Evolutionary conservation across 176 grass and related monocot genomes (phyloP).

Genomic region (Bothriochloa decipiens): DNA sequence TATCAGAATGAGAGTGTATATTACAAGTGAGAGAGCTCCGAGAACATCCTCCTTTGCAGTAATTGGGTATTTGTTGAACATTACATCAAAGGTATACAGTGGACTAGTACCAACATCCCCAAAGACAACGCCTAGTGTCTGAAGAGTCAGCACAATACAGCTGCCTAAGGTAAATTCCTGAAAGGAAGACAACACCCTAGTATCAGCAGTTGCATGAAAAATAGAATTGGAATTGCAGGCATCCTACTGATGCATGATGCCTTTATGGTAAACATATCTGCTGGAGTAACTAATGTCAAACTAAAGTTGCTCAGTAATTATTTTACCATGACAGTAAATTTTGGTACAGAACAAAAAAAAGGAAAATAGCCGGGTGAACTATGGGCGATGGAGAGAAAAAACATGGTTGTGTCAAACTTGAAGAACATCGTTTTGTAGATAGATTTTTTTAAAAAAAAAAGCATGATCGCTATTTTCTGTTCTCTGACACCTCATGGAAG

Average conservation of each 20-base stretch:
- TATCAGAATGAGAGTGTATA: conserved; percentile 96
- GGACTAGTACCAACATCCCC: conserved; percentile 98
- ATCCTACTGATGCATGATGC: neutral
- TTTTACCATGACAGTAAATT: conserved; percentile 5
- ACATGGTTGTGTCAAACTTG: neutral
- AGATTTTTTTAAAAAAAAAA: neutral
- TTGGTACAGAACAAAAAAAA: neutral
- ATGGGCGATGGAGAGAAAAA: neutral
- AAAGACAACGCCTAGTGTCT: conserved; percentile 95
- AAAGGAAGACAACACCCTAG: conserved; percentile 46
- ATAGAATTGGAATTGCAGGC: conserved; percentile 20
- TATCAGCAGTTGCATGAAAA: conserved; percentile 12
- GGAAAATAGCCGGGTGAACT: neutral
- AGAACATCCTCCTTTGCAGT: conserved; percentile 88
- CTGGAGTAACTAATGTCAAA: conserved; percentile 16
- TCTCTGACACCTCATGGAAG: neutral
- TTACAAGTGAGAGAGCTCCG: conserved; percentile 95
- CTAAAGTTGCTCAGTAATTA: conserved; percentile 11
- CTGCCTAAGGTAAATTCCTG: conserved; percentile 83
- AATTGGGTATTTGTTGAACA: conserved; percentile 97
- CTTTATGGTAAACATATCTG: conserved; percentile 19
- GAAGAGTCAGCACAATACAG: conserved; percentile 81
- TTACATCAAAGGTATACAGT: conserved; percentile 96
- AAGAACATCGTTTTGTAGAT: neutral
- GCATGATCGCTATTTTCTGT: neutral